Base-by-base conservation (phyloP, 129 eudicot species). In the carrot (Daucus carota) region DNA sequence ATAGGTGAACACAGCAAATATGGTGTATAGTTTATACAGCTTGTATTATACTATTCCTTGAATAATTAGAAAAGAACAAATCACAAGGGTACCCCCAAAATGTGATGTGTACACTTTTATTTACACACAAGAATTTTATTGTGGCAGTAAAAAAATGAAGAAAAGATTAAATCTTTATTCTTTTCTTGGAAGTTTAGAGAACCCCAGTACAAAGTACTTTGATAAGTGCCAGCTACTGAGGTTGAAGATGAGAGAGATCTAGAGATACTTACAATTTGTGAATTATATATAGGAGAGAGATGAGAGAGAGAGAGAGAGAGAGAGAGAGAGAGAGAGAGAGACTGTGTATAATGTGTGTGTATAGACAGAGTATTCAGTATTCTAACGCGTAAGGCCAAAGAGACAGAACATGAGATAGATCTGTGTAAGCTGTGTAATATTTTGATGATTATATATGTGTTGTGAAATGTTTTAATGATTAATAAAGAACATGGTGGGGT, bases 351-450 rank as follows among this genome's bases (percentile, higher is more conserved):
- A 54, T 54, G 63, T 54, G 63, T n/a, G 29, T 50, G 60, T 50
- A 7, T 50, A 68, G 59, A 7, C 73, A 44, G 85, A 42, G 83
- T 78, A 87, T 82, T 78, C 78, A 75, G 76, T 82, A 77, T 45
- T 45, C 48, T 45, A 92, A 89, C 89, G 97, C 97, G 94, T 88
- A 85, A 77, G 78, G 83, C 78, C 83, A 69, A 86, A 85, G 95
- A 82, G 92, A 86, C 87, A 75, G 78, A 76, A 90, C 84, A 85
- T 75, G 81, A 79, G 57, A 70, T 82, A 83, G 81, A 78, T 85
- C 85, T 84, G 71, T 71, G 74, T 67, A 28, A 22, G 24, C 7
- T 40, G 5, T 6, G 43, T 40, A 40, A 40, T 40, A 17, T 3
- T 17, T 3, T 17, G 6, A 1, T 3, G 6, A 50, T 5, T 45